Evolutionary conservation across 169 alveolate genomes (phyloP), one percentile per base, ranked within the genome.

Genomic region (Plasmodium vivax): DNA sequence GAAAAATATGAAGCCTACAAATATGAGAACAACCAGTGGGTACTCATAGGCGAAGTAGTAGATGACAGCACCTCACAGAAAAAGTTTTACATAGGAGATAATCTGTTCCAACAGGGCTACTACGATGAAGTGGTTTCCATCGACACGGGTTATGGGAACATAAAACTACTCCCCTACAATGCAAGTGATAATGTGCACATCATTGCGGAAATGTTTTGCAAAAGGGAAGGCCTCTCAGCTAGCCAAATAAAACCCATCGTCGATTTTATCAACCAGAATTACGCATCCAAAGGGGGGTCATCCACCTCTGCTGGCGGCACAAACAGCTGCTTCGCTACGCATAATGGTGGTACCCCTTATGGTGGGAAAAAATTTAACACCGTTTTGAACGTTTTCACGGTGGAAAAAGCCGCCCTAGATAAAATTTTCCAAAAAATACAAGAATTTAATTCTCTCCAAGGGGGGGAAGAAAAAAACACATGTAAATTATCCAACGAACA

Each of bases 171-270:
- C 9, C 95, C 95, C 12, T 91, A 91, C 80, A 91, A 91, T 74
- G 56, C 32, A 27, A 51, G 79, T 32, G 95, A 91, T n/a, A 83
- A 91, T 91, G 77, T 83, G 23, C 83, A 73, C 30, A 19, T 82
- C 19, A 54, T 91, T 47, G 95, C 95, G 36, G 95, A 91, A 91
- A 91, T 79, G 71, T 91, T 91, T 38, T 91, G 95, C 58, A 91
- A 91, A 91, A 79, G 92, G 51, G 92, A 82, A 72, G 38, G 83
- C n/a, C 81, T 91, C 16, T 83, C 92, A 14, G 43, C 82, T 5
- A 91, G 75, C n/a, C 81, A 91, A 38, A 73, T 91, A 73, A 83
- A 83, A 73, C 77, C 95, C 5, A 91, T 91, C 41, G 92, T 83
- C 12, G 95, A 91, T 91, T 91, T 91, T 91, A 73, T 91, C 47